phyloP scores from a whole-genome alignment of 352 stramenopile species.

The Peronospora belbahrii region DNA sequence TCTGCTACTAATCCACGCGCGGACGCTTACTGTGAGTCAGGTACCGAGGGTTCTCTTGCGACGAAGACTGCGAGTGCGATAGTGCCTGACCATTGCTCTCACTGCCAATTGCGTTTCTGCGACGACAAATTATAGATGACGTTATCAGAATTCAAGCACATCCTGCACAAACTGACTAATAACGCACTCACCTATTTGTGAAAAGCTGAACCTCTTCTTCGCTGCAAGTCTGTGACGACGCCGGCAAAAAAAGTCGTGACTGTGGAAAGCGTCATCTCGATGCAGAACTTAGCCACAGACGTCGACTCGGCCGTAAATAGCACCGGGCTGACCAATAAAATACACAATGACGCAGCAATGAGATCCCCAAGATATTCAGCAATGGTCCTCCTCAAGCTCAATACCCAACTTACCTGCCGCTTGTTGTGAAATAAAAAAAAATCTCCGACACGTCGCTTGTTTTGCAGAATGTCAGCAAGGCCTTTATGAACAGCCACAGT shows the following conservation, averaged over 20 bases:
- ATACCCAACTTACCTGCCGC: conserved; percentile 40
- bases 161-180: neutral
- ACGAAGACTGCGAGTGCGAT: conserved; percentile 37
- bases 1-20: conserved; percentile 25
- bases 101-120: conserved; percentile 5
- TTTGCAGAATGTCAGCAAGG: conserved; percentile 71
- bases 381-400: neutral
- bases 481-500: conserved; percentile 9
- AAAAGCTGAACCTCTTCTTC: conserved; percentile 33
- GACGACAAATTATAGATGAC: neutral
- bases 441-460: conserved; percentile 66
- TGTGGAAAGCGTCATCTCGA: conserved; percentile 78
- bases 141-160: neutral
- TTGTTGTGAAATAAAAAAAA: conserved; percentile 58
- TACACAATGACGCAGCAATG: neutral
- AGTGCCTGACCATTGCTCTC: conserved; percentile 9
- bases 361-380: neutral
- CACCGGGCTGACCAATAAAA: conserved; percentile 40
- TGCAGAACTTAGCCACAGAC: conserved; percentile 53
- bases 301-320: conserved; percentile 68
- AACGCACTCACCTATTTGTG: conserved; percentile 11
- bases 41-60: conserved; percentile 48
- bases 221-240: conserved; percentile 42
- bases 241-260: conserved; percentile 73
- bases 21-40: conserved; percentile 53